Conservation (phyloP, 1,139 yeast genomes). For the Dujonia santamariae region DNA sequence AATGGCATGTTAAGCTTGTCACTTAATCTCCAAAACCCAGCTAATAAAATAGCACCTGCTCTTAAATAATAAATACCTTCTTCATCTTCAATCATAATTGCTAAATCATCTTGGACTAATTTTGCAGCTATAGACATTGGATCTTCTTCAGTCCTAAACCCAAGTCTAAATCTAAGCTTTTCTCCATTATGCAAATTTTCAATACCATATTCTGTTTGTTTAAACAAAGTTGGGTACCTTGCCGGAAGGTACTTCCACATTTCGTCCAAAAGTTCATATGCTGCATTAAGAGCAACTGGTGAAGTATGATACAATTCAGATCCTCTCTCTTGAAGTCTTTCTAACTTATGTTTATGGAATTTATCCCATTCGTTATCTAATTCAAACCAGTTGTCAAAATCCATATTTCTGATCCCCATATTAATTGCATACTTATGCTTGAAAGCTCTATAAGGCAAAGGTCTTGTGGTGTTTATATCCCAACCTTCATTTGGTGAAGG, state of each 20-base stretch:
- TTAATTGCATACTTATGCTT: conserved; percentile 53
- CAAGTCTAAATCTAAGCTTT: conserved; percentile 12
- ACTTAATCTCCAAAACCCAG: conserved; percentile 62
- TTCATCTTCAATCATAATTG: conserved; percentile 58
- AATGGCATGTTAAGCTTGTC: conserved; percentile 57
- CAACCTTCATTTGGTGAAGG: conserved; percentile 49
- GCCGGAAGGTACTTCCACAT: conserved; percentile 50
- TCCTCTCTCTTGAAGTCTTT: conserved; percentile 45
- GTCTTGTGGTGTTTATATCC: conserved; percentile 49
- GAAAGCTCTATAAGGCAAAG: conserved; percentile 62
- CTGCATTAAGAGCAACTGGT: conserved; percentile 53
- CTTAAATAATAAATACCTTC: conserved; percentile 55
- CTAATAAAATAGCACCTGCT: conserved; percentile 60
- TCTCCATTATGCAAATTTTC: conserved; percentile 56
- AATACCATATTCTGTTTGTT: conserved; percentile 43
- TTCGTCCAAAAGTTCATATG: conserved; percentile 54
- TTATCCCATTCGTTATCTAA: conserved; percentile 61
- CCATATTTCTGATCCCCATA: conserved; percentile 66
- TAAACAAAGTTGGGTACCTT: conserved; percentile 57
- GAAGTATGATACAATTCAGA: conserved; percentile 49
- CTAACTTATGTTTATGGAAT: conserved; percentile 50
- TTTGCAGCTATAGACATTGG: conserved; percentile 58
- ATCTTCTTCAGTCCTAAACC: conserved; percentile 29
- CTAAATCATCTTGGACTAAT: conserved; percentile 66
- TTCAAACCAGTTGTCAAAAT: conserved; percentile 60